Conservation (phyloP, 306 rosid species). For the Quercus cerris region DNA sequence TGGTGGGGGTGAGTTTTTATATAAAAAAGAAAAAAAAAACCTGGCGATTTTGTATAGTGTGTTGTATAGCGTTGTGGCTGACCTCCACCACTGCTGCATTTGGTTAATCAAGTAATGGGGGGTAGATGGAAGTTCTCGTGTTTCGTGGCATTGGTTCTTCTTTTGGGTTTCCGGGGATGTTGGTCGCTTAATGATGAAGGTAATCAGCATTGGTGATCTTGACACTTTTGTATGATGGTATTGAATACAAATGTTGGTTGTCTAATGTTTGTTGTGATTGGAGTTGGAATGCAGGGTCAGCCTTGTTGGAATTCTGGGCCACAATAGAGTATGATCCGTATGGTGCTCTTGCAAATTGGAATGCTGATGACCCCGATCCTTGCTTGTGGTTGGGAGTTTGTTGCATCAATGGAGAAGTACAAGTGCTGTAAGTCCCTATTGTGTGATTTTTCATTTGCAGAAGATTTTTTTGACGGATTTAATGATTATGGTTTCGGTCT, state of each 20-base stretch:
- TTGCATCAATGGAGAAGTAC: slow-evolving; percentile 59
- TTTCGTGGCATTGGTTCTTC: slow-evolving; percentile 46
- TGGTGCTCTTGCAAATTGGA: slow-evolving; percentile 67
- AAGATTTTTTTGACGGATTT: neutral
- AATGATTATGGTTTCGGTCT: neutral
- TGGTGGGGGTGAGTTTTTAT: slow-evolving; percentile 35
- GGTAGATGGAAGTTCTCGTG: slow-evolving; percentile 53
- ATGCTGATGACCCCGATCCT: slow-evolving; percentile 53
- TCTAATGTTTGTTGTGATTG: neutral
- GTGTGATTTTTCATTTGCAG: slow-evolving; percentile 5
- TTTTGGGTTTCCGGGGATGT: slow-evolving; percentile 39
- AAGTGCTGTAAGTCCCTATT: slow-evolving; percentile 60
- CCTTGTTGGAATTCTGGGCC: slow-evolving; percentile 55
- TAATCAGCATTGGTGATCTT: neutral
- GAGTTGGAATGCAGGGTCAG: slow-evolving; percentile 49
- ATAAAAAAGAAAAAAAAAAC: slow-evolving; percentile 28
- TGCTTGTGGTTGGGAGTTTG: slow-evolving; percentile 78
- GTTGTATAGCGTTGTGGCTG: slow-evolving; percentile 35
- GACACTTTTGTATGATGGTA: neutral
- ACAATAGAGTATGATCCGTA: slow-evolving; percentile 63
- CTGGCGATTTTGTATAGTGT: slow-evolving; percentile 53
- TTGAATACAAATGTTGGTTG: slow-evolving; percentile 7
- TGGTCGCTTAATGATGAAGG: slow-evolving; percentile 81
- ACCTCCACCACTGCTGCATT: slow-evolving; percentile 35
- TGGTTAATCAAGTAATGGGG: slow-evolving; percentile 71